Evolutionary conservation across 176 grass and related monocot genomes (phyloP).

Genomic region (Lolium multiflorum): DNA sequence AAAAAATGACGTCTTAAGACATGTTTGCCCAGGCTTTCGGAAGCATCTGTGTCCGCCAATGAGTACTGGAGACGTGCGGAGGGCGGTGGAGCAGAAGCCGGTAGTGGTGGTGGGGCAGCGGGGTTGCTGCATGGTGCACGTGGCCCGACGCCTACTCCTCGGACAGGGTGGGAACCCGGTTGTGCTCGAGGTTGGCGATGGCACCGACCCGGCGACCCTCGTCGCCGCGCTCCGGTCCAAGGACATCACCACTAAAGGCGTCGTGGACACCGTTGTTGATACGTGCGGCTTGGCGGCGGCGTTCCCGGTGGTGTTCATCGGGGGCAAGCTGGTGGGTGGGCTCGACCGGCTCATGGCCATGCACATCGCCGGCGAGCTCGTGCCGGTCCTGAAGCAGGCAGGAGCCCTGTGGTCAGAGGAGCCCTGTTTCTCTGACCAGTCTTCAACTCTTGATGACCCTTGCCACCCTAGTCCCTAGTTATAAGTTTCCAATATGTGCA

Average conservation of each 20-base stretch:
- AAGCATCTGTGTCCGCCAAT: too few species aligned
- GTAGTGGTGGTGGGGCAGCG: constrained; percentile 76
- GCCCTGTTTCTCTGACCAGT: constrained; percentile 47
- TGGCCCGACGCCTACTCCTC: constrained; percentile 62
- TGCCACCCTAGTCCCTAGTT: neutral
- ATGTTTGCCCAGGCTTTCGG: too few species aligned
- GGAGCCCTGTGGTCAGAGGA: constrained; percentile 54
- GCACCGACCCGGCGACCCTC: constrained; percentile 39
- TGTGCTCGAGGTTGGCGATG: constrained; percentile 72
- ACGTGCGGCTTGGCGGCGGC: neutral
- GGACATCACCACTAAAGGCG: neutral
- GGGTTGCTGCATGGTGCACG: constrained; percentile 81
- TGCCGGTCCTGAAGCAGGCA: constrained; percentile 69
- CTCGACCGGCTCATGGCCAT: constrained; percentile 76
- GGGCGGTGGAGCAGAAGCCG: constrained; percentile 61
- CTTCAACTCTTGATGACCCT: neutral
- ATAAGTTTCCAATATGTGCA: neutral
- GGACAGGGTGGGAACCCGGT: constrained; percentile 65
- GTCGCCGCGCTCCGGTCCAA: constrained; percentile 37
- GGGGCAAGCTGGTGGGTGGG: constrained; percentile 69
- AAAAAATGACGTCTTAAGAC: too few species aligned
- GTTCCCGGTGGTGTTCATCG: constrained; percentile 71
- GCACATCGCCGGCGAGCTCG: constrained; percentile 76
- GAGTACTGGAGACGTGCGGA: constrained; percentile 37
- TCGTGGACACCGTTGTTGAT: neutral